Evolutionary conservation across 768 basidiomycete species (phyloP).

Genomic region (Boletus subcaerulescens): DNA sequence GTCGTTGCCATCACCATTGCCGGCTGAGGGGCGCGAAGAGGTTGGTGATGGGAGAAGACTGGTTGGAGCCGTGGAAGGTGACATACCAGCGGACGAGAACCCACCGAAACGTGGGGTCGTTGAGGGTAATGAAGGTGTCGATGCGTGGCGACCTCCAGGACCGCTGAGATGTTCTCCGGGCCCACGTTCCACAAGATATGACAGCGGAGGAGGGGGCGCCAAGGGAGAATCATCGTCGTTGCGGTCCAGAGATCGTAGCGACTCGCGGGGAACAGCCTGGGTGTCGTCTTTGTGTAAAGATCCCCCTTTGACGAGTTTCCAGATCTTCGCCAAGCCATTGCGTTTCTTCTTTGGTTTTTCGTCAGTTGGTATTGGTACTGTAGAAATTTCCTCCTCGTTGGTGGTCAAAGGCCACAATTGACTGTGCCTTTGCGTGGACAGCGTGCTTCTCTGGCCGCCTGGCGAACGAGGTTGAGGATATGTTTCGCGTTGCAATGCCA

Average conservation of each 20-base stretch:
- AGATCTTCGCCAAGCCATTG: conserved; percentile 75
- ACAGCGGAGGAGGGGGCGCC: conserved; percentile 87
- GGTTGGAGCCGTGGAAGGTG: conserved; percentile 73
- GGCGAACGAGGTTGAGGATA: conserved; percentile 33
- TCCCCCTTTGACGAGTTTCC: conserved; percentile 68
- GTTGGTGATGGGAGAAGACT: conserved; percentile 73
- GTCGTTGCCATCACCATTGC: conserved; percentile 50
- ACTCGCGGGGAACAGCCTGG: conserved; percentile 26
- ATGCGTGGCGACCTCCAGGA: conserved; percentile 51
- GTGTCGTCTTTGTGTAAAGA: conserved; percentile 42
- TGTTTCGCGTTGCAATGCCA: conserved; percentile 73
- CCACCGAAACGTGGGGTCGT: conserved; percentile 50
- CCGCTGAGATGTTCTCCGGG: conserved; percentile 50
- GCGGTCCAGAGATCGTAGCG: conserved; percentile 39
- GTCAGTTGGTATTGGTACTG: conserved; percentile 27
- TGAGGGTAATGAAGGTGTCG: conserved; percentile 68
- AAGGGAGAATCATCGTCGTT: conserved; percentile 72
- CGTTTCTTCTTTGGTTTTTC: conserved; percentile 74
- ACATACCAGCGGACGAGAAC: conserved; percentile 58
- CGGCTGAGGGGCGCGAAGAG: conserved; percentile 62
- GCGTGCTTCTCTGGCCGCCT: conserved; percentile 33
- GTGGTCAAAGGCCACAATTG: conserved; percentile 50
- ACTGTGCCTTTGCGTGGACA: conserved; percentile 42
- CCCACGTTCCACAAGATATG: conserved; percentile 70
- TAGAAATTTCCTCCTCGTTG: conserved; percentile 29